Evolutionary conservation across 495 filamentous ascomycete genomes (phyloP), one percentile per base, ranked within the genome.

Genomic region (Lindgomyces ingoldianus): DNA sequence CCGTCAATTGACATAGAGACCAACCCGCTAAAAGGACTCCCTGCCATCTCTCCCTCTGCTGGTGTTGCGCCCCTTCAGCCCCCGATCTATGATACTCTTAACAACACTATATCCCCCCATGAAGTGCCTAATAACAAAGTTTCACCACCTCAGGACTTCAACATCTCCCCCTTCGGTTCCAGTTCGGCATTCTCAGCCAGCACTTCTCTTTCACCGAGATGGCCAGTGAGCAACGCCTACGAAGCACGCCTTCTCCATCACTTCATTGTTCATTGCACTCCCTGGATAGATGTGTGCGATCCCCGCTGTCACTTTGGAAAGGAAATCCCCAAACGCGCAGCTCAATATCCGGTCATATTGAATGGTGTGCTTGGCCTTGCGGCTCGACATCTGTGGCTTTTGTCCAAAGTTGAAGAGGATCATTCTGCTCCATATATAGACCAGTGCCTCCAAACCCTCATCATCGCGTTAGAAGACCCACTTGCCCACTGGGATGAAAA

Each of bases 401-500:
- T 62, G 60, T 33, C 49, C 33, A 62, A 55, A 36, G 41, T 30
- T 11, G 24, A 29, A 12, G 46, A 54, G n/a, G 59, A 62, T 26
- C 59, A 26, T 36, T 62, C 59, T 1, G 33, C 42, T 26, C 49
- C 49, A 4, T 62, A 62, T 19, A 42, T 62, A 4, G 59, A 62
- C 39, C 49, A 45, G 19, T 62, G 60, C 22, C 24, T 62, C 1
- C 49, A 55, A 46, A 50, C 60, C 1, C 42, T 62, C 33, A 62
- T 62, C 1, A 50, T 62, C 1, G 60, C 49, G 4, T 29, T 62
- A 16, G 60, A 62, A 48, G 60, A 62, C 29, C 60, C 49, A 11
- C 60, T 62, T 8, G 60, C 60, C 36, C 60, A 62, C 33, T 62
- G 60, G 60, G 60, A 54, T 25, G 60, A 55, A 22, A 62, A 55